A percentile compares a stretch with the other conserved stretches of the same genome.
These are phyloP conservation scores for Coniochaeta pulveracea DNA, from an alignment of 2,329 filamentous ascomycete genomes.

Conservation along the genomic window DNA sequence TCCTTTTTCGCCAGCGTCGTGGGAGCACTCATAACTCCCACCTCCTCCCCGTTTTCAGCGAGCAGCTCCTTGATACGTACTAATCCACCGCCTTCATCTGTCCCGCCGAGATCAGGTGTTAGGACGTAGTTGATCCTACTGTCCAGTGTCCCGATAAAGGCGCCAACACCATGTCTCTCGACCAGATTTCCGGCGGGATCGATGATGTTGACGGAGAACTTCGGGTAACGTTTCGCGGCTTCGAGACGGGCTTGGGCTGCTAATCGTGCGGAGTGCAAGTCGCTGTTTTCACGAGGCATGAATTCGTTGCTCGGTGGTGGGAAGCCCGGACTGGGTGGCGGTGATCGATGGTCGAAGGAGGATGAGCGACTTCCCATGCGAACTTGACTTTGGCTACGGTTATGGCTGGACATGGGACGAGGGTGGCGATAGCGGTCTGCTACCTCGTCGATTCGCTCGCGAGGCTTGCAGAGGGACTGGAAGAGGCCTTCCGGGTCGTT, in stretches of 20 bases:
- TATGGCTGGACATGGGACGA: conserved; percentile 7
- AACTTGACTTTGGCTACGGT: conserved; percentile 3
- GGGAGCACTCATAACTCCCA: conserved; percentile 11
- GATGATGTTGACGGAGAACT: conserved; percentile 47
- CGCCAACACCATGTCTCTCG: conserved; percentile 43
- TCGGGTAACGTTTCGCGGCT: conserved; percentile 38
- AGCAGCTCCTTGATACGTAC: conserved; percentile 40
- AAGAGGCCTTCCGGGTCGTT: conserved; percentile 59
- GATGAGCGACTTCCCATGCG: not conserved
- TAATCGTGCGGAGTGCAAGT: conserved; percentile 41
- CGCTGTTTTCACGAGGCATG: conserved; percentile 22
- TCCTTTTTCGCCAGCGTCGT: conserved; percentile 6
- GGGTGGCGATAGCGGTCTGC: conserved; percentile 31
- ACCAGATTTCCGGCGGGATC: conserved; percentile 38
- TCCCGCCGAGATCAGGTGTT: conserved; percentile 41
- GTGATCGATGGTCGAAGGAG: no score
- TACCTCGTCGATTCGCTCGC: conserved; percentile 39
- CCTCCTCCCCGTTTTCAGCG: conserved; percentile 32
- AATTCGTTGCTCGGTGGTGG: conserved; percentile 1
- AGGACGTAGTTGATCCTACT: conserved; percentile 52
- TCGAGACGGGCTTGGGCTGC: conserved; percentile 57
- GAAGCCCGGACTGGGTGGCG: conserved; percentile 8
- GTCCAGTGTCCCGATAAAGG: conserved; percentile 48
- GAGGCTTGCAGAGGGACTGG: conserved; percentile 56
- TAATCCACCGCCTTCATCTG: conserved; percentile 45